Evolutionary conservation across 306 rosid species (phyloP).

Genomic region (cucumber (Cucumis sativus)): Cucumber_9930_V3 NC_026660.2:5966001-5966500

Average conservation of each 20-base stretch:
- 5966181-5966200: not conserved
- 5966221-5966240: not conserved
- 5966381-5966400: not conserved
- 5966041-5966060: conserved; percentile 8
- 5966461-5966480: not conserved
- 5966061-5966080: conserved; percentile 22
- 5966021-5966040: not conserved
- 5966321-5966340: not conserved
- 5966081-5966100: conserved; percentile 54
- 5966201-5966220: not conserved
- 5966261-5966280: too few relatives aligned
- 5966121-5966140: conserved; percentile 83
- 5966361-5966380: not conserved
- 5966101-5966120: conserved; percentile 87
- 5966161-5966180: conserved; percentile 6
- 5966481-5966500: not conserved
- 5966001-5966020: not conserved
- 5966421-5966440: not conserved
- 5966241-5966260: not conserved
- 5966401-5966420: not conserved
- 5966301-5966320: too few relatives aligned
- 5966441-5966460: not conserved
- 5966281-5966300: too few relatives aligned
- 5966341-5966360: not conserved
- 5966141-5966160: conserved; percentile 82